phyloP scores from a whole-genome alignment of 805 yeast species.

The Dipodascopsis uninucleata region DNA sequence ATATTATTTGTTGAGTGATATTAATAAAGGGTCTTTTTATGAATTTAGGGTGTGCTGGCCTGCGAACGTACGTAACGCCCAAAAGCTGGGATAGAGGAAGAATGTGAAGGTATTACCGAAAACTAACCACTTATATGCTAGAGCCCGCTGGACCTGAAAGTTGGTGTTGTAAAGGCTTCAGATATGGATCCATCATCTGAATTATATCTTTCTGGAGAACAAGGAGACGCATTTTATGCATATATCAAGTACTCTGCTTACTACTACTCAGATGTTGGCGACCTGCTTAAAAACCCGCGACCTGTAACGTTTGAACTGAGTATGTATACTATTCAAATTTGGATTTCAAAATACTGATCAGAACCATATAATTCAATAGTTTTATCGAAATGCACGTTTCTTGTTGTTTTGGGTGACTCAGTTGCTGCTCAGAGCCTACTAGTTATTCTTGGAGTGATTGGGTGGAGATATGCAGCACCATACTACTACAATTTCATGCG shows the following conservation, averaged over 20 bases:
- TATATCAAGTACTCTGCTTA: constrained; percentile 23
- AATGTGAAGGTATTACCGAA: background rate
- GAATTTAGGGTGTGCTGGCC: constrained; percentile 30
- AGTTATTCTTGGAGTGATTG: constrained; percentile 17
- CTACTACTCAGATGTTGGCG: constrained; percentile 16
- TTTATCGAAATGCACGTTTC: constrained; percentile 25
- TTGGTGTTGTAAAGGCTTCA: constrained; percentile 24
- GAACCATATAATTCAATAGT: no score
- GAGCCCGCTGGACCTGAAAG: constrained; percentile 24
- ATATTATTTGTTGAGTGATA: constrained; percentile 17
- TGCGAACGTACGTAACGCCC: constrained; percentile 15
- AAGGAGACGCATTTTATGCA: constrained; percentile 19
- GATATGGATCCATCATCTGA: constrained; percentile 13
- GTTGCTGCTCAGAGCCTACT: constrained; percentile 21
- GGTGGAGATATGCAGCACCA: constrained; percentile 20
- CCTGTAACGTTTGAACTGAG: constrained; percentile 23
- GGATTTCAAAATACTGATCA: background rate
- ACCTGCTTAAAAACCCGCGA: constrained; percentile 19
- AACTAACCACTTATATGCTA: background rate
- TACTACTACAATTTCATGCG: constrained; percentile 16
- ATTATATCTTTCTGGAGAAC: constrained; percentile 14
- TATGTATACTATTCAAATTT: constrained; percentile 6
- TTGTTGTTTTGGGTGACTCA: constrained; percentile 24
- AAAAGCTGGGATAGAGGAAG: no score
- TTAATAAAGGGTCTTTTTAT: constrained; percentile 23